Conservation (phyloP, 306 rosid genomes). For the Ormosia emarginata region DNA sequence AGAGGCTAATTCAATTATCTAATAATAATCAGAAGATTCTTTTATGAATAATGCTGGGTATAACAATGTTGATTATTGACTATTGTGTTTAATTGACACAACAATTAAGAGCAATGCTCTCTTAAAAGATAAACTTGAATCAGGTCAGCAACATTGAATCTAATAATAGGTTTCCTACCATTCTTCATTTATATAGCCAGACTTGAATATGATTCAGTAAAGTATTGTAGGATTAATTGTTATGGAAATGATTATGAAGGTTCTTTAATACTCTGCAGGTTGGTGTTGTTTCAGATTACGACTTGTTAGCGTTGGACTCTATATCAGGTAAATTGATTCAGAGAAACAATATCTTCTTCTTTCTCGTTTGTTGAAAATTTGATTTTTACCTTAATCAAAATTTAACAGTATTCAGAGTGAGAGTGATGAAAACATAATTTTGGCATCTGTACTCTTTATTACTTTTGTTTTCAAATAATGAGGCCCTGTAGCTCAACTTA, state of each 20-base stretch:
- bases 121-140: neutral
- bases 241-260: constrained; percentile 14
- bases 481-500: neutral
- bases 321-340: constrained; percentile 60
- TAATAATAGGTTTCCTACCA: neutral
- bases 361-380: neutral
- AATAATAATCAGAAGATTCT: neutral
- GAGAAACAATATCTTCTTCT: neutral
- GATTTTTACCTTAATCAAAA: constrained; percentile 5
- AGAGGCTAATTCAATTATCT: neutral
- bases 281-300: constrained; percentile 93
- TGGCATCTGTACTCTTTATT: neutral
- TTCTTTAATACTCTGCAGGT: constrained; percentile 56
- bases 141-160: neutral
- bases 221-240: neutral
- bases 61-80: too few relatives aligned
- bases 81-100: neutral
- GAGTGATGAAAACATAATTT: neutral
- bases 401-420: neutral
- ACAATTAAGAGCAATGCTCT: neutral
- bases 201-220: neutral
- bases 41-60: neutral
- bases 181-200: neutral
- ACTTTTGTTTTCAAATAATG: neutral
- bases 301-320: constrained; percentile 86